Evolutionary conservation across 176 grass and related monocot genomes (phyloP), one percentile per base, ranked within the genome.

Genomic region (Cenchrus fungigraminus): DNA sequence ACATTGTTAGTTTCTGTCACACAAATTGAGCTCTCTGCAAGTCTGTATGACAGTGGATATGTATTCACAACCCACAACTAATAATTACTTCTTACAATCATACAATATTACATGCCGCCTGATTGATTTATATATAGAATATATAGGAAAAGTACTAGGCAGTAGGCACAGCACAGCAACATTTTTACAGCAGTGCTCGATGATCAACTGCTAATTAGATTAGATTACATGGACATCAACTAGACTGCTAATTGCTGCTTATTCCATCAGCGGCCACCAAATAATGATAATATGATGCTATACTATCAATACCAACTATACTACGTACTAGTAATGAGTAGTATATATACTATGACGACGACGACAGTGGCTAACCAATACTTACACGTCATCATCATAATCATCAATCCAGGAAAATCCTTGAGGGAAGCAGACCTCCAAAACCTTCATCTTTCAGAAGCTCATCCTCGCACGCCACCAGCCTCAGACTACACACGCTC

Each of bases 371-470:
- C 75, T 87, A 90, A 86, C 47, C 72, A 45, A 82, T 34, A 34
- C 34, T 34, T 34, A 34, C 34, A 34, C 34, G 34, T 3, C 34
- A 34, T 34, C 34, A 34, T 34, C 1, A 34, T 61, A 25, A 87
- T 68, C 31, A 76, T 79, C 66, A 88, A 79, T 88, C 86, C 59
- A 96, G 17, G 76, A 82, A 87, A 69, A 99, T 94, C 87, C 86
- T 99, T 19, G 90, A 84, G 54, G 97, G 97, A 45, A 99, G 92
- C 7, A 96, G 62, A 51, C 52, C 16, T 29, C 90, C 83, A 29
- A 80, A 85, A 63, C 65, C 55, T 0, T 88, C 82, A 49, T 87
- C 88, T 74, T 96, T 71, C 13, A 45, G 34, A 12, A 68, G n/a
- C 19, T 25, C 4, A 5, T 93, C 87, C 71, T 94, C 90, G 53